phyloP scores from a whole-genome alignment of 106 monocot genomes.

The Platanthera zijinensis region DNA sequence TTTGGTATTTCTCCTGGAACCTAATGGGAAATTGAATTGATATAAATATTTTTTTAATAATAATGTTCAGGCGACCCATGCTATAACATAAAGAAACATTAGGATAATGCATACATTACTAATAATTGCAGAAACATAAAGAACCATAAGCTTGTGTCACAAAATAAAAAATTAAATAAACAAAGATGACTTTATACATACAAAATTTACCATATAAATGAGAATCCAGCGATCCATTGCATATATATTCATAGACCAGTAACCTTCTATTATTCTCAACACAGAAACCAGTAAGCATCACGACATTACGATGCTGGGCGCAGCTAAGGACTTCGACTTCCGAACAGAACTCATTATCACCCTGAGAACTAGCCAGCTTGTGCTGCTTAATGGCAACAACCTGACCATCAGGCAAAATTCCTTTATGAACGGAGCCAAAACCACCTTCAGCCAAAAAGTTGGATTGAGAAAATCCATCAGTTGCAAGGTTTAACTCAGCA shows the following conservation, averaged over 20 bases:
- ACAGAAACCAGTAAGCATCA: slow-evolving; percentile 28
- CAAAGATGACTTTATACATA: neutral
- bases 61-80: too few relatives aligned
- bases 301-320: slow-evolving; percentile 26
- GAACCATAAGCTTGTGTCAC: neutral
- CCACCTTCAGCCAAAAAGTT: slow-evolving; percentile 25
- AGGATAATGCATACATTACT: neutral
- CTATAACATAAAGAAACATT: neutral
- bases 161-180: neutral
- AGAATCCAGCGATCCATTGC: slow-evolving; percentile 24
- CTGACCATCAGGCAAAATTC: slow-evolving; percentile 24
- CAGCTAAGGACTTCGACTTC: slow-evolving; percentile 30
- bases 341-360: slow-evolving; percentile 23
- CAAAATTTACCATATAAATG: slow-evolving; percentile 23
- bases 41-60: too few relatives aligned
- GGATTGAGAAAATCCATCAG: slow-evolving; percentile 24
- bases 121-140: neutral
- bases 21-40: too few relatives aligned
- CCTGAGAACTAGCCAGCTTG: slow-evolving; percentile 24
- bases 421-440: slow-evolving; percentile 24
- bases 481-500: slow-evolving; percentile 21
- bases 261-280: slow-evolving; percentile 16
- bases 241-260: slow-evolving; percentile 30
- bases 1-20: too few relatives aligned
- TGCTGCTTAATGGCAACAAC: slow-evolving; percentile 25